phyloP scores from a whole-genome alignment of 495 filamentous ascomycete species.

The Aspergillus conjunctus region DNA sequence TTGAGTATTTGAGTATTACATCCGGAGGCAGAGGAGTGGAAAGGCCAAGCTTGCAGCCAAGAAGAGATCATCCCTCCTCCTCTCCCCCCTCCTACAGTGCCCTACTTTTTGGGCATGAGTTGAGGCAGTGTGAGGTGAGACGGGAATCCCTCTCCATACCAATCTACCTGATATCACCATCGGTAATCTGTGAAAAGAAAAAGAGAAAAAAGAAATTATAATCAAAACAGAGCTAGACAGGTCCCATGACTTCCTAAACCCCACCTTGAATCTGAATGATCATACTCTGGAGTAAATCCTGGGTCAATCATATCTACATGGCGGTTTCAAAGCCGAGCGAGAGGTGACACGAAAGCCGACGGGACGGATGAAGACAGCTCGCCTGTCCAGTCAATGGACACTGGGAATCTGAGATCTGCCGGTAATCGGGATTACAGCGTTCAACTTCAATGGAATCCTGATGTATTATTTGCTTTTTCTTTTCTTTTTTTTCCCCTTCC shows the following conservation, averaged over 20 bases:
- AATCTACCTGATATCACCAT: too few relatives aligned
- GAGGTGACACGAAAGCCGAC: too few relatives aligned
- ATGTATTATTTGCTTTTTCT: not conserved
- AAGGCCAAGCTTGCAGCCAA: not conserved
- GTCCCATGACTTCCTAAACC: not conserved
- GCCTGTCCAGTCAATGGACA: too few relatives aligned
- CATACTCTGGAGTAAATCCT: not conserved
- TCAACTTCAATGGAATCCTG: too few relatives aligned
- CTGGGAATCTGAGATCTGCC: too few relatives aligned
- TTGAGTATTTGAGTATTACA: not conserved
- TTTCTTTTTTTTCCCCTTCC: not conserved
- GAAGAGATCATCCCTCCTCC: not conserved
- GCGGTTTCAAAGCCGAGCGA: too few relatives aligned
- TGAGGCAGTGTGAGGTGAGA: too few relatives aligned
- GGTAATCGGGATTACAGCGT: too few relatives aligned
- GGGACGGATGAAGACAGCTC: too few relatives aligned
- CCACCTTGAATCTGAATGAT: not conserved
- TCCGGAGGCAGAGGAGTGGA: not conserved
- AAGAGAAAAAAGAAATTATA: not conserved
- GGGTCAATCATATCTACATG: not conserved
- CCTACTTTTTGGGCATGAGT: not conserved
- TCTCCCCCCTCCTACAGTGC: too few relatives aligned
- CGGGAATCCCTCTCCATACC: too few relatives aligned
- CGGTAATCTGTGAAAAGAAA: not conserved
- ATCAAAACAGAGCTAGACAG: not conserved